Percentiles rank a stretch among this genome's conserved stretches.
Conservation (phyloP, 2,329 filamentous ascomycete species). For the Dactylellina leptospora region DNA sequence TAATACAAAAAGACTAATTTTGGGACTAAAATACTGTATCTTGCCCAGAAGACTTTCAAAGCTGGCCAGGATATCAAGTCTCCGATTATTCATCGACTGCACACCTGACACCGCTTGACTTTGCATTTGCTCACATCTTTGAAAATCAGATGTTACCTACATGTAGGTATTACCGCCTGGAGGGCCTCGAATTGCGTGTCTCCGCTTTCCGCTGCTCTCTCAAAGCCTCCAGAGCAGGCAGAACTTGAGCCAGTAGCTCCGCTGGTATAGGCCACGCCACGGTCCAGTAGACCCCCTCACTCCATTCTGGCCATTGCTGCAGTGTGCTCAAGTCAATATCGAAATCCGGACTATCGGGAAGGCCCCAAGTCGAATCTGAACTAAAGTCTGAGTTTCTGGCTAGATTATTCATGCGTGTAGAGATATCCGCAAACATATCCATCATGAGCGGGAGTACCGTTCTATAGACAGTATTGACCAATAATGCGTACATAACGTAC, state of each 20-base stretch:
- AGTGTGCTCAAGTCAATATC: background rate
- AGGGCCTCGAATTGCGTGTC: background rate
- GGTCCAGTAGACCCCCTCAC: conserved; percentile 15
- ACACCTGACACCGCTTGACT: too few species aligned
- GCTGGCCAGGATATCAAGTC: too few species aligned
- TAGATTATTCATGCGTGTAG: conserved; percentile 16
- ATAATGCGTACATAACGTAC: conserved; percentile 8
- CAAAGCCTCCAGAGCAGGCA: background rate
- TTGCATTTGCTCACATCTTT: too few species aligned
- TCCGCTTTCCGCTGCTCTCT: conserved; percentile 2
- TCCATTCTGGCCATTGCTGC: conserved; percentile 32
- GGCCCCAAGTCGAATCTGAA: conserved; percentile 5
- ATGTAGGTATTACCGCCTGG: too few species aligned
- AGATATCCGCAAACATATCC: conserved; percentile 44
- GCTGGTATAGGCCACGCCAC: conserved; percentile 19
- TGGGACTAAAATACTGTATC: too few species aligned
- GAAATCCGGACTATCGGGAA: conserved; percentile 2
- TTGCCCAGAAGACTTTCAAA: too few species aligned
- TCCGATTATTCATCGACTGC: conserved; percentile 17
- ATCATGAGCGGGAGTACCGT: conserved; percentile 26
- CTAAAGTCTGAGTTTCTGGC: conserved; percentile 1
- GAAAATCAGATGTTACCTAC: too few species aligned
- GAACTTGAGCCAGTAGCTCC: background rate
- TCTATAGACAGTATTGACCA: conserved; percentile 6
- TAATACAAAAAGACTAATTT: too few species aligned